These are phyloP conservation scores for Calonectria honghensis DNA, from an alignment of 2,329 filamentous ascomycete species.

Conservation along the genomic window DNA sequence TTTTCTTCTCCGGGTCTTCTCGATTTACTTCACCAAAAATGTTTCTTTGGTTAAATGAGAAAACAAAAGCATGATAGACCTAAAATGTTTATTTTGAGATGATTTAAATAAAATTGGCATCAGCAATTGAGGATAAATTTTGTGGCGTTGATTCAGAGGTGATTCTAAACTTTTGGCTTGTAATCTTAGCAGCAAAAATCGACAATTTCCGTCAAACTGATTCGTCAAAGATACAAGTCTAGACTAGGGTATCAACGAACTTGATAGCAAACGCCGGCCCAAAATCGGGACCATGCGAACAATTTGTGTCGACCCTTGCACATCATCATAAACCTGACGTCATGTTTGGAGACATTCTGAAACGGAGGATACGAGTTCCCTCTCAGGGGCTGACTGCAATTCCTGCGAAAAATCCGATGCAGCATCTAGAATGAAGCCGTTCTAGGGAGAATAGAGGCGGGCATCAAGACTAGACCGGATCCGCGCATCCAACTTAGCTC, in stretches of 20 bases:
- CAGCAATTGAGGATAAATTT: neutral
- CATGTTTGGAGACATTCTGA: constrained; percentile 9
- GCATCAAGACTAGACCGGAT: neutral
- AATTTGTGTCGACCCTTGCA: constrained; percentile 23
- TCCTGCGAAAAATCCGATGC: neutral
- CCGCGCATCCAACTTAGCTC: neutral
- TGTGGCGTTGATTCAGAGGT: neutral
- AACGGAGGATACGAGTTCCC: constrained; percentile 8
- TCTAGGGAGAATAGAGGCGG: neutral
- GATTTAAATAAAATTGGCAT: neutral
- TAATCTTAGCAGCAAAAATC: neutral
- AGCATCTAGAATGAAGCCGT: neutral
- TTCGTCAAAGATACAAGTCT: neutral
- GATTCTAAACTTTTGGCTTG: neutral
- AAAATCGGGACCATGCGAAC: constrained; percentile 15
- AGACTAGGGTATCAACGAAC: constrained; percentile 4
- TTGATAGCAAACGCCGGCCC: constrained; percentile 1
- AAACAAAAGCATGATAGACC: too few species aligned
- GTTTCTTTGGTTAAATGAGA: too few species aligned
- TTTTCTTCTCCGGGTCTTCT: neutral
- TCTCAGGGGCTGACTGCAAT: neutral
- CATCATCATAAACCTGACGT: constrained; percentile 23
- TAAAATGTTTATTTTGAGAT: neutral
- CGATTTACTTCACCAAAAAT: neutral
- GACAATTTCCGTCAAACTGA: constrained; percentile 3